Conservation (phyloP, 495 filamentous ascomycete genomes). For the Terfezia claveryi region DNA sequence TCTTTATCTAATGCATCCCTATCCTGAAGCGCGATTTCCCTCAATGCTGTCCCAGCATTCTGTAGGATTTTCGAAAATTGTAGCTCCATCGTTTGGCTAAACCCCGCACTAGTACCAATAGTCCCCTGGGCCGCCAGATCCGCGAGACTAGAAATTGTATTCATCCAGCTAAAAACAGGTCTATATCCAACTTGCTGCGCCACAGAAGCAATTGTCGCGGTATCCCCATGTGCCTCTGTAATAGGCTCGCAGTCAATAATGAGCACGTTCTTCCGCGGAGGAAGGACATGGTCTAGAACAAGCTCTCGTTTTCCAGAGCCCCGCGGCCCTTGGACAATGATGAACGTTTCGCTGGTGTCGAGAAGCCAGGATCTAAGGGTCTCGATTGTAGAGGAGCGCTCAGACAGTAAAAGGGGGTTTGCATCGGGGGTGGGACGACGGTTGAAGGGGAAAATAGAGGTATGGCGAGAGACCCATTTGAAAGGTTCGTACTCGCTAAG, state of each 20-base stretch:
- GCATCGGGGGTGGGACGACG: not conserved
- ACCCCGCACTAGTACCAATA: conserved; percentile 82
- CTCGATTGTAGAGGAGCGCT: conserved; percentile 57
- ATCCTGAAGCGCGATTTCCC: conserved; percentile 44
- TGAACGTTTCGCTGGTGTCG: conserved; percentile 76
- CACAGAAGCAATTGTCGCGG: conserved; percentile 60
- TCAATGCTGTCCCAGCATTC: conserved; percentile 62
- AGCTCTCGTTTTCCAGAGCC: conserved; percentile 82
- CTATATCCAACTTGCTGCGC: conserved; percentile 75
- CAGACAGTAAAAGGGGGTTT: conserved; percentile 43
- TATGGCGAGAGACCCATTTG: not conserved
- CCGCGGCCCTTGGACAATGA: conserved; percentile 76
- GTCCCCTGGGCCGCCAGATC: conserved; percentile 86
- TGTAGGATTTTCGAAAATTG: conserved; percentile 84
- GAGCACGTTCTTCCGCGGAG: conserved; percentile 43
- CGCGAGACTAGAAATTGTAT: conserved; percentile 73
- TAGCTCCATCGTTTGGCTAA: conserved; percentile 80
- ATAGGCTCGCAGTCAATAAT: conserved; percentile 92
- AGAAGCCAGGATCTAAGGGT: conserved; percentile 67
- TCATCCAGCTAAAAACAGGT: conserved; percentile 90
- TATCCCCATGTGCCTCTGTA: conserved; percentile 75
- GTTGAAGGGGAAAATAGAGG: not conserved
- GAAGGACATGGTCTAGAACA: conserved; percentile 58
- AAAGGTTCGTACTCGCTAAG: conserved; percentile 28
- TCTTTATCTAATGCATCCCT: conserved; percentile 54